These are phyloP conservation scores for Artemisia annua DNA, from an alignment of 129 eudicot genomes.

Conservation along the genomic window DNA sequence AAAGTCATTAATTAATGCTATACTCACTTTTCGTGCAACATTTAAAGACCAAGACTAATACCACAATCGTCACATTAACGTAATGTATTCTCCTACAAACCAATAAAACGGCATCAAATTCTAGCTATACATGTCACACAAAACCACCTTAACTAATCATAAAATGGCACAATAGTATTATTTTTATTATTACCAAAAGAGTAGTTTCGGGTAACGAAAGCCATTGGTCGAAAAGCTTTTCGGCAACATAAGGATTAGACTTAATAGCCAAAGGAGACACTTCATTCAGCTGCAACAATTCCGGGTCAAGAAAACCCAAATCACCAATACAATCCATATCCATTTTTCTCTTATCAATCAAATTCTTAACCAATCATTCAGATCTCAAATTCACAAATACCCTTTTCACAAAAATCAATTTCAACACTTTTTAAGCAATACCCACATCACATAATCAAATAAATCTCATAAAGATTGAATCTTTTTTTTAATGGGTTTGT, in stretches of 20 bases:
- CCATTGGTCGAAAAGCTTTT: conserved; percentile 86
- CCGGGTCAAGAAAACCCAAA: conserved; percentile 70
- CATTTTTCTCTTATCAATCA: conserved; percentile 38
- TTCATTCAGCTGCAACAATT: conserved; percentile 79
- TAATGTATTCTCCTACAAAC: conserved; percentile 6
- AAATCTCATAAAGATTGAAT: too few relatives aligned
- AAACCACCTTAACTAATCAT: neutral
- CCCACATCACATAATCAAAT: too few relatives aligned
- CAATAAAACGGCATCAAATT: conserved; percentile 16
- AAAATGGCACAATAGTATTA: neutral
- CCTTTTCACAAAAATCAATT: conserved; percentile 28
- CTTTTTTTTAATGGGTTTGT: too few relatives aligned
- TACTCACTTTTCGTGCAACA: conserved; percentile 9
- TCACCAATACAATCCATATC: conserved; percentile 81
- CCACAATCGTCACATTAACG: conserved; percentile 4
- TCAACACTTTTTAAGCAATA: neutral
- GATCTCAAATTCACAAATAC: conserved; percentile 31
- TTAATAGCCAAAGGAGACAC: conserved; percentile 73
- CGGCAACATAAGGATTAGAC: conserved; percentile 81
- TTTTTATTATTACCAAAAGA: conserved; percentile 54
- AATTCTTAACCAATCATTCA: conserved; percentile 28
- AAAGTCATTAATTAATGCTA: neutral
- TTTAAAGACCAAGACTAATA: conserved; percentile 1
- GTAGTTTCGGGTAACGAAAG: conserved; percentile 85
- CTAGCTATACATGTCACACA: conserved; percentile 14